These are phyloP conservation scores for Graphium sp. DNA, from an alignment of 2,329 filamentous ascomycete species.

Conservation along the genomic window DNA sequence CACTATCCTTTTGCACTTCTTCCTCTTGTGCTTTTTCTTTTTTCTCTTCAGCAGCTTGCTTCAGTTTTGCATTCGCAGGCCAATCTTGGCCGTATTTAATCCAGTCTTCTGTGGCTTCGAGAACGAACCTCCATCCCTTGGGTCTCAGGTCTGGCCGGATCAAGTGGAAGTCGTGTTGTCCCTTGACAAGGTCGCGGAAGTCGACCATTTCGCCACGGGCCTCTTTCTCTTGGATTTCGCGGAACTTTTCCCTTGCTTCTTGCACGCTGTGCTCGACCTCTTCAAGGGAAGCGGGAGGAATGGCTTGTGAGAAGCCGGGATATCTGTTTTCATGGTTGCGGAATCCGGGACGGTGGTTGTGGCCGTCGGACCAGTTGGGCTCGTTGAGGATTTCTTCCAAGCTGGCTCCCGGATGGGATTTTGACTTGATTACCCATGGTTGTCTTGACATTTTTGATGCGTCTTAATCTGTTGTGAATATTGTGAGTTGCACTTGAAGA, in stretches of 20 bases:
- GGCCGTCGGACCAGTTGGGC: slow-evolving; percentile 19
- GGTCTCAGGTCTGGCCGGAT: slow-evolving; percentile 23
- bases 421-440: slow-evolving; percentile 1
- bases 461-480: too few relatives aligned
- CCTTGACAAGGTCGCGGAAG: slow-evolving; percentile 17
- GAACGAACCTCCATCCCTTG: slow-evolving; percentile 28
- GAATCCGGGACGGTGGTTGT: slow-evolving; percentile 20
- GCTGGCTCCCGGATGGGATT: slow-evolving; percentile 17
- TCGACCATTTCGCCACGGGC: slow-evolving; percentile 15
- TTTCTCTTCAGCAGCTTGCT: slow-evolving; percentile 6
- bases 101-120: slow-evolving; percentile 28
- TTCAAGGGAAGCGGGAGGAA: not conserved
- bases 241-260: slow-evolving; percentile 4
- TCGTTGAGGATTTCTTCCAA: slow-evolving; percentile 19
- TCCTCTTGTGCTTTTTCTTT: slow-evolving; percentile 8
- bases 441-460: not conserved
- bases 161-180: slow-evolving; percentile 23
- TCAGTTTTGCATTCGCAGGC: slow-evolving; percentile 22
- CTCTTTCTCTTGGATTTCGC: slow-evolving; percentile 3
- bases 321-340: slow-evolving; percentile 15
- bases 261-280: slow-evolving; percentile 1
- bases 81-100: slow-evolving; percentile 28
- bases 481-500: too few relatives aligned
- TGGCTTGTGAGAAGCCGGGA: slow-evolving; percentile 11
- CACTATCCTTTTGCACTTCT: too few relatives aligned